Evolutionary conservation across 176 grass and related monocot species (phyloP).

Genomic region (Hordeum marinum): DNA sequence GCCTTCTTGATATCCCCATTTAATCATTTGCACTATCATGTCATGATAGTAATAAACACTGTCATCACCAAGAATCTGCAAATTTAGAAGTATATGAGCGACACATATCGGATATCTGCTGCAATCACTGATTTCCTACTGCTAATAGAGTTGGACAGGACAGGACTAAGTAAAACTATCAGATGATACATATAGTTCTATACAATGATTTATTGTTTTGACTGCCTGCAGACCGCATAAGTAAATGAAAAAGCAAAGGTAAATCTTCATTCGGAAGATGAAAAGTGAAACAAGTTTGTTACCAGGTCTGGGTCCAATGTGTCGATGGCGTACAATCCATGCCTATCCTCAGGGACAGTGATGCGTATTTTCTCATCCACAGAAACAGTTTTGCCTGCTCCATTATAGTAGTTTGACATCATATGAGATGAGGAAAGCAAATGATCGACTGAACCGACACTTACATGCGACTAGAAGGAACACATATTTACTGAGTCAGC

Average conservation of each 20-base stretch:
- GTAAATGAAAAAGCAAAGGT: slow-evolving; percentile 14
- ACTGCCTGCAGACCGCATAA: background rate
- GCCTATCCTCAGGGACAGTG: slow-evolving; percentile 76
- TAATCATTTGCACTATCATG: slow-evolving; percentile 97
- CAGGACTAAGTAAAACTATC: background rate
- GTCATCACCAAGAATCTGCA: slow-evolving; percentile 70
- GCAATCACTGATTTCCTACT: background rate
- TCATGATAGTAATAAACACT: slow-evolving; percentile 97
- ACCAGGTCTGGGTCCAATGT: slow-evolving; percentile 86
- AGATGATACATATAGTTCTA: background rate
- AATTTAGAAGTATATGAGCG: slow-evolving; percentile 18
- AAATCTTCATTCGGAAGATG: slow-evolving; percentile 10
- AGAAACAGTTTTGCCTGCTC: slow-evolving; percentile 83
- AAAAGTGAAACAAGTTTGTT: slow-evolving; percentile 10
- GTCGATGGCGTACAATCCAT: slow-evolving; percentile 93
- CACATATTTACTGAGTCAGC: background rate
- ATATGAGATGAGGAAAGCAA: background rate
- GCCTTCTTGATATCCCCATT: slow-evolving; percentile 94
- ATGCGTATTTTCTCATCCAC: slow-evolving; percentile 70
- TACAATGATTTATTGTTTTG: background rate
- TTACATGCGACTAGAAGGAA: background rate
- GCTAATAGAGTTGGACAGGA: background rate
- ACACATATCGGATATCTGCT: background rate
- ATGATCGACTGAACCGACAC: background rate
- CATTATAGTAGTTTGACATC: slow-evolving; percentile 19